Evolutionary conservation across 495 filamentous ascomycete species (phyloP), one percentile per base, ranked within the genome.

Genomic region (Penicillium lagena): DNA sequence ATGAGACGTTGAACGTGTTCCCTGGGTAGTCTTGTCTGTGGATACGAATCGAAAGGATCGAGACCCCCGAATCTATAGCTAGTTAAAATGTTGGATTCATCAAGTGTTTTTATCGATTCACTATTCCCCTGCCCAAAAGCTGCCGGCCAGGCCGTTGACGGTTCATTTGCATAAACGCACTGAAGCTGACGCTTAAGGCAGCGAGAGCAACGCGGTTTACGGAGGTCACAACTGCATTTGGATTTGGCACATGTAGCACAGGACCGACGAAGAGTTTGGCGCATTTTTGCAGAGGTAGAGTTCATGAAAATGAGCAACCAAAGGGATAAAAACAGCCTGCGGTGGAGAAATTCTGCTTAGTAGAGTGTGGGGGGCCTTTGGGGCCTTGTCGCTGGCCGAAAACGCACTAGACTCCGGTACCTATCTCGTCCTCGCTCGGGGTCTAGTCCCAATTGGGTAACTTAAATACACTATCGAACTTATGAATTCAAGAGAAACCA

Each of bases 11-110:
- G 70, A 13, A 75, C 70, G 11, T 62, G 72, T 7, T 49, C 46
- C 17, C 68, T 54, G 7, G 67, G 66, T 15, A 78, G 64, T 37
- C 71, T 66, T 4, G 75, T 78, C 31, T 44, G 53, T 0, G 75
- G 73, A 51, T 73, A 78, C 11, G 73, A 73, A 28, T 76, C 70
- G 38, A 78, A 76, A 4, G 75, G 73, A 49, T 76, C 75, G 11
- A 73, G 36, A 12, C 59, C 59, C 7, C 50, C 55, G 40, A 60
- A 44, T 52, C 45, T 40, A 34, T 55, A 60, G 15, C 22, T 38
- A 9, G 38, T 50, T 29, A 61, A 41, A 14, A 43, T 31, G 31
- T 38, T 22, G 15, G 29, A 40, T 38, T 30, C 34, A 30, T 43
- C 35, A 11, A 39, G 29, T 12, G 45, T 31, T 33, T 12, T 47